phyloP scores from a whole-genome alignment of 2,329 filamentous ascomycete genomes.

The Cadophora malorum region DNA sequence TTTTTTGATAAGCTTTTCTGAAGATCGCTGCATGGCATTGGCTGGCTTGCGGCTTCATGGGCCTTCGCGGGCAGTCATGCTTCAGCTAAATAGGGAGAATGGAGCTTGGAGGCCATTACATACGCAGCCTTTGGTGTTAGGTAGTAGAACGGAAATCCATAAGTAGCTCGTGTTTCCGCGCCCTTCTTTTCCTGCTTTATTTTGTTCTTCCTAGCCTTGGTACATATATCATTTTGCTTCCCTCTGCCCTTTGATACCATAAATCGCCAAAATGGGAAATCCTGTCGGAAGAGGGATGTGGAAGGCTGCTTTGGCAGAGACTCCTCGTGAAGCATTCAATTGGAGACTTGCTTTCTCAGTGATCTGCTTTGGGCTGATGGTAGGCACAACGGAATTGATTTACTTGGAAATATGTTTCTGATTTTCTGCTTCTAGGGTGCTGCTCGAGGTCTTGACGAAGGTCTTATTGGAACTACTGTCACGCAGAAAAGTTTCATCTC shows the following conservation, averaged over 20 bases:
- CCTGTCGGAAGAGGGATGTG: conserved; percentile 39
- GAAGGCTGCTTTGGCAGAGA: conserved; percentile 43
- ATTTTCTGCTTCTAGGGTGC: conserved; percentile 27
- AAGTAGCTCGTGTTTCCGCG: not conserved
- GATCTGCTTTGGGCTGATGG: conserved; percentile 38
- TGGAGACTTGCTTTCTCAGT: conserved; percentile 43
- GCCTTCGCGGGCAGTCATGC: not conserved
- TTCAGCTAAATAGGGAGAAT: not conserved
- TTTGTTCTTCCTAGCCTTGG: not conserved
- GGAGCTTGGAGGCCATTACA: not conserved
- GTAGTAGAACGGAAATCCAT: not conserved
- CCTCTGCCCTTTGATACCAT: not conserved
- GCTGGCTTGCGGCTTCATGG: not conserved
- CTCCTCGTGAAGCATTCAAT: conserved; percentile 45
- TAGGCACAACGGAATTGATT: not conserved
- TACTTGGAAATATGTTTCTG: not conserved
- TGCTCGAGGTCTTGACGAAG: conserved; percentile 40
- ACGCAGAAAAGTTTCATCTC: conserved; percentile 39
- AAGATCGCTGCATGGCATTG: not conserved
- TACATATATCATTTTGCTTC: not conserved
- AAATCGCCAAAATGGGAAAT: conserved; percentile 28
- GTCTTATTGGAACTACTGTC: conserved; percentile 42
- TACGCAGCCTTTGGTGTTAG: not conserved
- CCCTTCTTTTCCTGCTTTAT: not conserved
- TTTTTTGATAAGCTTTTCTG: not conserved